These are phyloP conservation scores for Grigorovia transvaalensis DNA, from an alignment of 805 yeast species.

Conservation along the genomic window DNA sequence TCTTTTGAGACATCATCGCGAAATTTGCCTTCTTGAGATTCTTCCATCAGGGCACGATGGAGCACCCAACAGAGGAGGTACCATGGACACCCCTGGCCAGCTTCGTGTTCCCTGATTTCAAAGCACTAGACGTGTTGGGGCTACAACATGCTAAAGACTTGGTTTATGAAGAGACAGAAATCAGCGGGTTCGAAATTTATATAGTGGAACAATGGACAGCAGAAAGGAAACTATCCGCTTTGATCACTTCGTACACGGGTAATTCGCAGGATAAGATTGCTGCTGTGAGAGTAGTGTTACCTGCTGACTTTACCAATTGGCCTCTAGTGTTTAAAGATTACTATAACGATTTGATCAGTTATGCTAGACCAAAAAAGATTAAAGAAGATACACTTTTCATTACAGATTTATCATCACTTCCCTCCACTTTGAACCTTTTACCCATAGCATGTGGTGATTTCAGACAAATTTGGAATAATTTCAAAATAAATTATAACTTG, in stretches of 20 bases:
- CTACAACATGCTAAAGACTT: slow-evolving; percentile 32
- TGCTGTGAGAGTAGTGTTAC: slow-evolving; percentile 50
- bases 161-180: slow-evolving; percentile 36
- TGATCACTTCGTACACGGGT: slow-evolving; percentile 81
- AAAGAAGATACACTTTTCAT: slow-evolving; percentile 58
- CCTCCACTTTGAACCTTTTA: slow-evolving; percentile 61
- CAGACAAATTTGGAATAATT: slow-evolving; percentile 42
- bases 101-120: slow-evolving; percentile 45
- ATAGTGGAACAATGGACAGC: slow-evolving; percentile 93
- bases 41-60: neutral
- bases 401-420: slow-evolving; percentile 72
- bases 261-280: slow-evolving; percentile 52
- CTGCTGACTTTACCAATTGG: slow-evolving; percentile 27
- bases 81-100: slow-evolving; percentile 7
- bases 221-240: slow-evolving; percentile 52
- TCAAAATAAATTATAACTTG: slow-evolving; percentile 66
- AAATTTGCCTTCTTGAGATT: neutral
- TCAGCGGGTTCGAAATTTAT: slow-evolving; percentile 77
- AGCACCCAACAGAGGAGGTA: neutral
- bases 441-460: slow-evolving; percentile 55
- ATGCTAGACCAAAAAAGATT: slow-evolving; percentile 58
- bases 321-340: slow-evolving; percentile 41
- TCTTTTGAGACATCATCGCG: neutral
- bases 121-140: slow-evolving; percentile 40
- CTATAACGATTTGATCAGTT: slow-evolving; percentile 52